phyloP scores from a whole-genome alignment of 2,329 filamentous ascomycete species.

The Dactylellina haptotyla region DNA sequence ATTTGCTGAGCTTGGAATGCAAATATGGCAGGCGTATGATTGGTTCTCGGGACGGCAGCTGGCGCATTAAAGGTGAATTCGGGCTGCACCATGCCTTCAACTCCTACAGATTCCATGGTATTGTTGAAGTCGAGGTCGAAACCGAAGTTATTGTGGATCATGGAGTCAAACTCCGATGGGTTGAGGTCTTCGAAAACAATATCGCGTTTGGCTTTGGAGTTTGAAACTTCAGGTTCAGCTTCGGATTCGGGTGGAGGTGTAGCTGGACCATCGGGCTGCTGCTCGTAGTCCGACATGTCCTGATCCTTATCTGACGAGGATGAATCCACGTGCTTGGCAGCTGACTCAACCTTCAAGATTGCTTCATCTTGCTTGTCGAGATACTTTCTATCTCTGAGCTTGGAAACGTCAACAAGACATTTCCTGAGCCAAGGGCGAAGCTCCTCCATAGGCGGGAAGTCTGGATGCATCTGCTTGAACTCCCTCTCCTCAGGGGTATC shows the following conservation, averaged over 20 bases:
- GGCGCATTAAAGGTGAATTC: slow-evolving; percentile 40
- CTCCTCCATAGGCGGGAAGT: slow-evolving; percentile 66
- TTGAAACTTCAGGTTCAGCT: slow-evolving; percentile 9
- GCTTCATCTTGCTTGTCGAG: slow-evolving; percentile 49
- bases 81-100: too few relatives aligned
- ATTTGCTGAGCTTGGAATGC: slow-evolving; percentile 23
- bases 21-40: slow-evolving; percentile 25
- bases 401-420: slow-evolving; percentile 51
- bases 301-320: slow-evolving; percentile 46
- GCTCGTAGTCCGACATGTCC: slow-evolving; percentile 41
- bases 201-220: not conserved
- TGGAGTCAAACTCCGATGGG: slow-evolving; percentile 20
- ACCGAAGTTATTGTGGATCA: slow-evolving; percentile 26
- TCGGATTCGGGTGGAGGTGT: slow-evolving; percentile 46
- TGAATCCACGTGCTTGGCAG: slow-evolving; percentile 29
- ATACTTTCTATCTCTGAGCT: slow-evolving; percentile 47
- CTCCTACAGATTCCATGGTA: slow-evolving; percentile 11
- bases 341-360: slow-evolving; percentile 63
- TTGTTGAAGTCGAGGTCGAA: slow-evolving; percentile 14
- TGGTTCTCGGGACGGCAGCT: slow-evolving; percentile 29
- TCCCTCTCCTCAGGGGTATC: slow-evolving; percentile 55
- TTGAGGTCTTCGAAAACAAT: not conserved
- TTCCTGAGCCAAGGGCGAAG: slow-evolving; percentile 70
- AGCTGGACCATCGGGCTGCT: slow-evolving; percentile 20
- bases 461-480: slow-evolving; percentile 53